These are phyloP conservation scores for Coemansia sp. DNA, from an alignment of 192 early-diverging fungal genomes.

Conservation along the genomic window DNA sequence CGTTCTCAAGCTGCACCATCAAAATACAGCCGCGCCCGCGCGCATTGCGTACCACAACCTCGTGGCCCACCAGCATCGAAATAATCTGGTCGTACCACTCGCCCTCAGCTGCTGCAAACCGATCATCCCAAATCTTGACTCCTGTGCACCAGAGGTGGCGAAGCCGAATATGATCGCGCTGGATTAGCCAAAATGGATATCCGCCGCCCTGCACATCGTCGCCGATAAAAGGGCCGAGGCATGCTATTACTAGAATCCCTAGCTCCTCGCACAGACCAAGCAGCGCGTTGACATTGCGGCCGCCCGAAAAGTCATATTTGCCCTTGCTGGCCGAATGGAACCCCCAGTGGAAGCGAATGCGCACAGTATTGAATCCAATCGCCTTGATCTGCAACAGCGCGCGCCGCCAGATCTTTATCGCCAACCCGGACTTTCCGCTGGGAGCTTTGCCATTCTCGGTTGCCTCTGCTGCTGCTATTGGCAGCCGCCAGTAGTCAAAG, in stretches of 20 bases:
- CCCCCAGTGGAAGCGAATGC: conserved; percentile 80
- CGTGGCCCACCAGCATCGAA: conserved; percentile 73
- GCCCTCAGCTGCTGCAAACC: conserved; percentile 67
- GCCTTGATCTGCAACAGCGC: conserved; percentile 72
- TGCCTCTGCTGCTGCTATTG: conserved; percentile 38
- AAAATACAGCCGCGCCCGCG: conserved; percentile 69
- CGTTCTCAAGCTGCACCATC: conserved; percentile 81
- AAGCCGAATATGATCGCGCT: conserved; percentile 68
- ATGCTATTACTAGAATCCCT: conserved; percentile 75
- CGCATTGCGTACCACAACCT: conserved; percentile 63
- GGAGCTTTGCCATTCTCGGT: neutral
- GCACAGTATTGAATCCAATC: conserved; percentile 73
- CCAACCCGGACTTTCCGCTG: neutral
- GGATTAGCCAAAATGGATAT: conserved; percentile 76
- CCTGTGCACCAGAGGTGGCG: conserved; percentile 68
- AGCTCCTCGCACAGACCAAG: conserved; percentile 72
- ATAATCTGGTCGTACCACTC: conserved; percentile 77
- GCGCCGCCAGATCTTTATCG: conserved; percentile 54
- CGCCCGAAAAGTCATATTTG: conserved; percentile 71
- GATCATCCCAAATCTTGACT: conserved; percentile 66
- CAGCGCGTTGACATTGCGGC: conserved; percentile 70
- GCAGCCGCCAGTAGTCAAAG: conserved; percentile 88
- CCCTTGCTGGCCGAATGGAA: conserved; percentile 76
- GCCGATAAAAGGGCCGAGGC: conserved; percentile 83
- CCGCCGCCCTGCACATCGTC: conserved; percentile 74